Conservation (phyloP, 75 land plant genomes). For the Sequoiadendron giganteum region DNA sequence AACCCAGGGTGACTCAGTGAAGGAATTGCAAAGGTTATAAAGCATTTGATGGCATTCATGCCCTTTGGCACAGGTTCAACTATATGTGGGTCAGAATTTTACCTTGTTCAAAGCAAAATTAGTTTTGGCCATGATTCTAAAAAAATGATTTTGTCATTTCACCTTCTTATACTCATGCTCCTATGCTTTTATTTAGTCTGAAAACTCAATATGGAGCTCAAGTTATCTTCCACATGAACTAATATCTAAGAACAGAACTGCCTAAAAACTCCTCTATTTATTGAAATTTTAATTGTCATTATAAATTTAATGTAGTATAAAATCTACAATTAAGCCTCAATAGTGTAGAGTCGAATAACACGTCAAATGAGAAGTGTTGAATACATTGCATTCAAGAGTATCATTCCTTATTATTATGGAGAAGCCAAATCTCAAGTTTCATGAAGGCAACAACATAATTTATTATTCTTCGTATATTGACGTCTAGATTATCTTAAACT, state of each 20-base stretch:
- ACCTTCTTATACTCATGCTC: conserved; percentile 61
- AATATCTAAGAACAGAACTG: background rate
- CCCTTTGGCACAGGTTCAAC: no score
- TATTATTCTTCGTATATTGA: no score
- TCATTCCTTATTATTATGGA: no score
- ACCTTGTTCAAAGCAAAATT: no score
- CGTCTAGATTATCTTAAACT: no score
- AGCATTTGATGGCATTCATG: conserved; percentile 36
- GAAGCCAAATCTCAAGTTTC: no score
- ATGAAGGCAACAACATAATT: no score
- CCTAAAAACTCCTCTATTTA: background rate
- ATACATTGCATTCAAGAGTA: no score
- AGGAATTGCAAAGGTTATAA: conserved; percentile 20
- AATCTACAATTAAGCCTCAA: background rate
- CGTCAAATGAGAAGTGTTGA: no score
- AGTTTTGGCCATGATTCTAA: no score
- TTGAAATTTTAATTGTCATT: background rate
- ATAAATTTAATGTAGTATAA: background rate
- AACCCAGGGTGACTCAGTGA: conserved; percentile 56
- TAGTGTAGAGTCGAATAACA: no score
- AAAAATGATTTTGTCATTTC: conserved; percentile 12
- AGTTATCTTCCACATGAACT: conserved; percentile 26
- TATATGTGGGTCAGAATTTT: no score
- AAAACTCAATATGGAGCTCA: conserved; percentile 59
- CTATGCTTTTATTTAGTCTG: conserved; percentile 28